A percentile compares a stretch with the other conserved stretches of the same genome.
These are phyloP conservation scores for Fusarium sp. DNA, from an alignment of 2,329 filamentous ascomycete genomes.

Conservation along the genomic window DNA sequence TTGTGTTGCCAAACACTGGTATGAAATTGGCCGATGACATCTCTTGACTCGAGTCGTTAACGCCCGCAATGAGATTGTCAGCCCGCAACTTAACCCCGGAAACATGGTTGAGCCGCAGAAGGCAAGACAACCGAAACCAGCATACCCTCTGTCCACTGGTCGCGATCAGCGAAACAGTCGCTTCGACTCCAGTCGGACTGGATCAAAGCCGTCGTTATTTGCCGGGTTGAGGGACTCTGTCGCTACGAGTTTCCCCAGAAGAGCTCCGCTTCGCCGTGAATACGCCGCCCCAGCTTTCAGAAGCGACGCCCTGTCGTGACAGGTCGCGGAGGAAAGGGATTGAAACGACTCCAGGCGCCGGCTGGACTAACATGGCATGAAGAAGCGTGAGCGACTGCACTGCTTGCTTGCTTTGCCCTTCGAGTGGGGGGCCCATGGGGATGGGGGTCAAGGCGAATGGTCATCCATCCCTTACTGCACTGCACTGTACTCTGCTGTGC, in stretches of 20 bases:
- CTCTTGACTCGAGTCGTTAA: constrained; percentile 36
- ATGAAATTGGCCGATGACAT: constrained; percentile 44
- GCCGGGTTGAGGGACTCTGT: background rate
- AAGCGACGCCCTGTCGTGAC: constrained; percentile 1
- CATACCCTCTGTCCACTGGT: constrained; percentile 14
- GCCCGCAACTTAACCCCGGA: constrained; percentile 36
- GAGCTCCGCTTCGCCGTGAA: constrained; percentile 11
- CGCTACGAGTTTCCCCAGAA: constrained; percentile 1
- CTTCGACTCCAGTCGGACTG: constrained; percentile 29
- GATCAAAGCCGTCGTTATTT: background rate
- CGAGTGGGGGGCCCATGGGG: constrained; percentile 19
- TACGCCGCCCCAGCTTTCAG: constrained; percentile 15
- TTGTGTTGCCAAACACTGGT: constrained; percentile 26
- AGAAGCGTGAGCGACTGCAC: constrained; percentile 9
- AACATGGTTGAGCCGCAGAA: constrained; percentile 19
- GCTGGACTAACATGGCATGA: background rate
- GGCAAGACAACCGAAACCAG: constrained; percentile 24
- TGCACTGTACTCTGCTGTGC: background rate
- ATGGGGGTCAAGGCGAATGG: background rate
- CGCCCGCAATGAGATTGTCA: constrained; percentile 37
- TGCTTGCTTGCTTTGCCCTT: constrained; percentile 24
- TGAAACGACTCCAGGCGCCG: background rate
- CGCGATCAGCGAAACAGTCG: constrained; percentile 19
- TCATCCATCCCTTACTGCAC: background rate
- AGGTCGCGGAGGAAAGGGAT: constrained; percentile 17